Evolutionary conservation across 331 rosid genomes (phyloP), one percentile per base, ranked within the genome.

Genomic region (Quercus phellos): DNA sequence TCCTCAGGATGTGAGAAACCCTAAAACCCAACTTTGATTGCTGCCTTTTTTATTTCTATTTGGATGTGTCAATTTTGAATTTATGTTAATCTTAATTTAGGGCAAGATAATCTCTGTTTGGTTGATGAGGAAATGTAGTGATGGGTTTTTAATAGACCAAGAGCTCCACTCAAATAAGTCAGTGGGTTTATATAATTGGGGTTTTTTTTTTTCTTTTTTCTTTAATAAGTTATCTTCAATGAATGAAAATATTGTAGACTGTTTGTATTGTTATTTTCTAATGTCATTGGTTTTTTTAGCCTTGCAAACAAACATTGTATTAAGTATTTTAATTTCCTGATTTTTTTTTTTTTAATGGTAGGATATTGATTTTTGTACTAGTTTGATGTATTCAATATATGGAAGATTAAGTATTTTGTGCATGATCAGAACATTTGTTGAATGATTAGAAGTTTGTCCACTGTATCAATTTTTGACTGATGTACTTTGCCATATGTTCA

Each of bases 1-100:
- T 19, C 50, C 87, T 35, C 90, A 84, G 68, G 96, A 91, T 83
- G 96, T 88, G 13, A 83, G 86, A 6, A 53, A 32, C 63, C 43
- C 53, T 46, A 12, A 46, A 46, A 11, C 4, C 16, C 16, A 13
- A 3, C 17, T 46, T 11, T 46, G 53, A 12, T 13, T 12, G 2
- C 56, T 4, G 1, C 79, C 21, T 4, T 3, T 50, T n/a, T 24
- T 0, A 51, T 38, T n/a, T 43, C 54, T 51, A 30, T 1, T 1
- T 54, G 46, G 7, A n/a, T 66, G 35, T 34, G 1, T 29, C 19
- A 38, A 8, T 38, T 29, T 61, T 30, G 42, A 30, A 63, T 6
- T 63, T 17, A 4, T 2, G 4, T 30, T 30, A 11, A 30, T 63
- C 17, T 7, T 1, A 63, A 5, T 29, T 16, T 14, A 29, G 19